Conservation (phyloP, 768 basidiomycete genomes). For the Pleurotus cornucopiae region DNA sequence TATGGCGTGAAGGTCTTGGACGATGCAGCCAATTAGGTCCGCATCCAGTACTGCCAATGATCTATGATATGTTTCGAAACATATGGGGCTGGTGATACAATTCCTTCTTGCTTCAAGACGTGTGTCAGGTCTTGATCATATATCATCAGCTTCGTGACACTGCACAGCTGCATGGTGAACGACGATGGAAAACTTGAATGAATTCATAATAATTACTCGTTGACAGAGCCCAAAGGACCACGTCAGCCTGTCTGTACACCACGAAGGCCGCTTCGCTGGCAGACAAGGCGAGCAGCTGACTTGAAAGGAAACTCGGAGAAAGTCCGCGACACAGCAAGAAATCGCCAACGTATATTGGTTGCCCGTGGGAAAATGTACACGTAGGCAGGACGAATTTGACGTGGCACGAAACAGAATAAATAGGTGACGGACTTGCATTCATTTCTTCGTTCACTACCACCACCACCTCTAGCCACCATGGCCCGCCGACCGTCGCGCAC, state of each 20-base stretch:
- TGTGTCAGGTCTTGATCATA: too few relatives aligned
- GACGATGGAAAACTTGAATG: too few relatives aligned
- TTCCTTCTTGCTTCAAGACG: too few relatives aligned
- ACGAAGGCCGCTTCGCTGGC: conserved; percentile 1
- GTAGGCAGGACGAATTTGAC: conserved; percentile 4
- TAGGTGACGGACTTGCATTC: not conserved
- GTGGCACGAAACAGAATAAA: conserved; percentile 7
- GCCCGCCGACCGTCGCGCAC: conserved; percentile 49
- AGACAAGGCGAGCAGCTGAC: conserved; percentile 1
- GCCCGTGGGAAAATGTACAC: conserved; percentile 8
- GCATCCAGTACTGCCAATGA: too few relatives aligned
- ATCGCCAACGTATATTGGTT: not conserved
- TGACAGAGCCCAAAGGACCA: not conserved
- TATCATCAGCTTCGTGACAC: too few relatives aligned
- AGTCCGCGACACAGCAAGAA: not conserved
- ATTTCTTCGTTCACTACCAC: conserved; percentile 8
- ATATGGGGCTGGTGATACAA: too few relatives aligned
- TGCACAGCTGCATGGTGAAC: too few relatives aligned
- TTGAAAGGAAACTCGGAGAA: conserved; percentile 10
- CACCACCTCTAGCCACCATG: conserved; percentile 7
- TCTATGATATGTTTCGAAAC: too few relatives aligned
- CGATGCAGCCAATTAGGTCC: too few relatives aligned
- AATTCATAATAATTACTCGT: too few relatives aligned
- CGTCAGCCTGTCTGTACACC: not conserved
- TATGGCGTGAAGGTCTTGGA: too few relatives aligned